phyloP scores from a whole-genome alignment of 140 eudicot genomes.

The Bidens hawaiensis region DNA sequence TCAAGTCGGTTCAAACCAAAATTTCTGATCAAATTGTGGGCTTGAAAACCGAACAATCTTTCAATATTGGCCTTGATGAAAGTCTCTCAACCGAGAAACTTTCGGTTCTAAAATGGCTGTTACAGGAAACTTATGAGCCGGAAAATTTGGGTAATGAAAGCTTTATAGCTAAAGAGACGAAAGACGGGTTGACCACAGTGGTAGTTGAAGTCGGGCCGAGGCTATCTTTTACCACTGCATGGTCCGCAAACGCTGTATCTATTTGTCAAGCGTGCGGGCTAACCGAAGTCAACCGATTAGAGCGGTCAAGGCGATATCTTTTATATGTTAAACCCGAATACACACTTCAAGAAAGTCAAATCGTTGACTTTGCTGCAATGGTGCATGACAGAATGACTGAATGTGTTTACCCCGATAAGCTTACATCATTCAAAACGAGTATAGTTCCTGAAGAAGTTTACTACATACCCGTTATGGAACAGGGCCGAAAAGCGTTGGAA shows the following conservation, averaged over 20 bases:
- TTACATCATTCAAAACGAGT: conserved; percentile 61
- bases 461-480: conserved; percentile 74
- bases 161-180: conserved; percentile 44
- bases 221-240: conserved; percentile 84
- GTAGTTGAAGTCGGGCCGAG: conserved; percentile 87
- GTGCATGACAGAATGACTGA: conserved; percentile 96
- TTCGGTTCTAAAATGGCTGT: conserved; percentile 76
- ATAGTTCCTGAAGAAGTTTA: conserved; percentile 75
- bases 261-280: conserved; percentile 83
- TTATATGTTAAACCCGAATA: conserved; percentile 42
- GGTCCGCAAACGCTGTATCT: conserved; percentile 92
- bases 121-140: conserved; percentile 83
- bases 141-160: conserved; percentile 66
- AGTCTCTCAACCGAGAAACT: conserved; percentile 53
- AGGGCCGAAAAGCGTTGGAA: conserved; percentile 72
- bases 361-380: conserved; percentile 71
- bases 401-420: conserved; percentile 58
- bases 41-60: conserved; percentile 80
- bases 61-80: conserved; percentile 59
- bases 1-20: conserved; percentile 60
- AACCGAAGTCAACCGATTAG: conserved; percentile 69
- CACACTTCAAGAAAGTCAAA: conserved; percentile 52
- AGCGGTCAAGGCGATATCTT: conserved; percentile 83
- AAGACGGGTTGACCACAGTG: conserved; percentile 32
- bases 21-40: conserved; percentile 65